Evolutionary conservation across 2,329 filamentous ascomycete genomes (phyloP).

Genomic region (Xylaria sp.): DNA sequence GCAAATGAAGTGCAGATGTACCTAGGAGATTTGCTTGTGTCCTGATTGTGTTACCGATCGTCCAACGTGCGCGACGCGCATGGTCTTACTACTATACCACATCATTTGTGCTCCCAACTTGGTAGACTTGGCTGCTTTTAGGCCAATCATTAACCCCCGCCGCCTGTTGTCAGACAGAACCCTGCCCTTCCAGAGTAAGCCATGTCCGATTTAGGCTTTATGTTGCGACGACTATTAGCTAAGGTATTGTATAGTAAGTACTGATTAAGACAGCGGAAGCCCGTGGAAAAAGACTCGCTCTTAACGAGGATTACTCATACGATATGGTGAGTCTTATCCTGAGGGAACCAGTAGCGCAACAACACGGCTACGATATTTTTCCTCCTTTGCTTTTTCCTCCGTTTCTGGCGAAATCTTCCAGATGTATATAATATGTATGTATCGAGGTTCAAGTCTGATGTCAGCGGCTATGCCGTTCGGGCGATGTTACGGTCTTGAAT

Average conservation of each 20-base stretch:
- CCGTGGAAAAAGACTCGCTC: background rate
- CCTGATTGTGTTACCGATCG: background rate
- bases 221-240: constrained; percentile 28
- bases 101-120: constrained; percentile 7
- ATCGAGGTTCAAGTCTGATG: constrained; percentile 3
- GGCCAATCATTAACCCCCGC: constrained; percentile 15
- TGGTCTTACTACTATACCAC: background rate
- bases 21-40: too few species aligned
- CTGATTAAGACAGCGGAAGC: background rate
- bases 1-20: too few species aligned
- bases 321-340: too few species aligned
- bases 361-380: background rate
- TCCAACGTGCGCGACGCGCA: background rate
- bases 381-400: background rate
- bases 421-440: background rate
- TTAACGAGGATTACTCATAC: background rate
- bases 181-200: constrained; percentile 24
- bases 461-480: constrained; percentile 1
- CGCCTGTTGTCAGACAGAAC: constrained; percentile 13
- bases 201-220: constrained; percentile 25
- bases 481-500: background rate
- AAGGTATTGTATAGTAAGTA: background rate
- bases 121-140: background rate
- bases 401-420: background rate
- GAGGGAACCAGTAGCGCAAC: background rate